phyloP scores from a whole-genome alignment of 352 stramenopile genomes.

The Blastocystis sp. region DNA sequence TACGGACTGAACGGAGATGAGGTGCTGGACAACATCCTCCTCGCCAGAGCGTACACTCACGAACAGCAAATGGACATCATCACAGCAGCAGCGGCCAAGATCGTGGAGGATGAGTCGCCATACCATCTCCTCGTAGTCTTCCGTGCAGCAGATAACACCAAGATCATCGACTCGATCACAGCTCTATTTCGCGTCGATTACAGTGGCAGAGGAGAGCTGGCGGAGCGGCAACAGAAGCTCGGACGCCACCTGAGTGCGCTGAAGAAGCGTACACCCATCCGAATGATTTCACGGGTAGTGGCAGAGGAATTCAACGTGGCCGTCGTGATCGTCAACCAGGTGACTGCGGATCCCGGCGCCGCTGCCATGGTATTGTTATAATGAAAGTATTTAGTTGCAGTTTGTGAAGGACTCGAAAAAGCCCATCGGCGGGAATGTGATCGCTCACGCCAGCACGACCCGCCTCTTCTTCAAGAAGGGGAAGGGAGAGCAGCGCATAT shows the following conservation, averaged over 20 bases:
- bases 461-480: conserved; percentile 88
- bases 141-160: conserved; percentile 70
- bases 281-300: background rate
- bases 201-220: conserved; percentile 79
- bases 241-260: conserved; percentile 82
- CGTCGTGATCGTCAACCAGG: conserved; percentile 86
- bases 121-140: conserved; percentile 79
- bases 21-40: conserved; percentile 88
- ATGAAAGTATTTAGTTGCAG: conserved; percentile 28
- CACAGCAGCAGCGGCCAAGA: conserved; percentile 71
- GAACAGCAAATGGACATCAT: conserved; percentile 84
- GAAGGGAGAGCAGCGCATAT: conserved; percentile 83
- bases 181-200: conserved; percentile 84
- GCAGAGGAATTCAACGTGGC: conserved; percentile 87
- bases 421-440: conserved; percentile 79
- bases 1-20: conserved; percentile 79
- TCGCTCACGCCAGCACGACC: conserved; percentile 94
- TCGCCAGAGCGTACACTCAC: conserved; percentile 82
- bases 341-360: conserved; percentile 82
- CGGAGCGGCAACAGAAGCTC: conserved; percentile 84
- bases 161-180: conserved; percentile 87
- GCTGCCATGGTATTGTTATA: conserved; percentile 44
- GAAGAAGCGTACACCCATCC: conserved; percentile 69
- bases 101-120: conserved; percentile 76
- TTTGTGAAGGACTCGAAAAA: conserved; percentile 73